Evolutionary conservation across 1,284 basidiomycete genomes (phyloP).

Genomic region (Tremellales sp.): DNA sequence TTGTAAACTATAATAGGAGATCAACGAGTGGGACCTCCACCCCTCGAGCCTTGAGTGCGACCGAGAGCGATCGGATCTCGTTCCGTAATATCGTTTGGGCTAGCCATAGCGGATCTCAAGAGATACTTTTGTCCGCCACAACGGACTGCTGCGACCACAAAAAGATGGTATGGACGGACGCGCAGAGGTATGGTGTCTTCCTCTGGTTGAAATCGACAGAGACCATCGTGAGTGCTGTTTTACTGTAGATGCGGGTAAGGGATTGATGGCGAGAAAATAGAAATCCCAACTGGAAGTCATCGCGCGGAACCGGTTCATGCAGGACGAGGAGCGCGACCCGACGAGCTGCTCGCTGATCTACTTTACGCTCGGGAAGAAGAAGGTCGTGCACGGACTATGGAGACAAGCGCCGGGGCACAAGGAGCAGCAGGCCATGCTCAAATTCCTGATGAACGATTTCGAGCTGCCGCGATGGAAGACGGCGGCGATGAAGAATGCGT

Average conservation of each 20-base stretch:
- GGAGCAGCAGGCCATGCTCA: conserved; percentile 85
- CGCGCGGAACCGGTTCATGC: conserved; percentile 88
- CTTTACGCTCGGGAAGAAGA: conserved; percentile 87
- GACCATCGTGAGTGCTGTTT: conserved; percentile 58
- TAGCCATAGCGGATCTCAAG: conserved; percentile 87
- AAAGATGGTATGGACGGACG: conserved; percentile 84
- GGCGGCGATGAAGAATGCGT: conserved; percentile 95
- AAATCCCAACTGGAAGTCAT: conserved; percentile 80
- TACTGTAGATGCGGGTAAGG: neutral
- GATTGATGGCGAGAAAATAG: conserved; percentile 48
- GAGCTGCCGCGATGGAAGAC: conserved; percentile 78
- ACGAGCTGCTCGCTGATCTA: conserved; percentile 86
- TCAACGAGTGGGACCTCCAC: conserved; percentile 20
- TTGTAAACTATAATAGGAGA: conserved; percentile 37
- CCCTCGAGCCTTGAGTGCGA: conserved; percentile 8
- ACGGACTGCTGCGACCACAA: conserved; percentile 63
- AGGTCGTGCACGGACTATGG: conserved; percentile 92
- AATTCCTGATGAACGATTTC: conserved; percentile 91
- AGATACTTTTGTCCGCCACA: conserved; percentile 69
- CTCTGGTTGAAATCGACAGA: conserved; percentile 80
- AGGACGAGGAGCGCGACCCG: conserved; percentile 79
- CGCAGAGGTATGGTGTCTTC: conserved; percentile 77
- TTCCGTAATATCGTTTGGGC: conserved; percentile 95
- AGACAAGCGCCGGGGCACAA: conserved; percentile 90
- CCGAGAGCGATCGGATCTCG: conserved; percentile 56